Percentiles rank a stretch among this genome's conserved stretches.
Evolutionary conservation across 768 basidiomycete species (phyloP).

Genomic region (Suillus plorans): DNA sequence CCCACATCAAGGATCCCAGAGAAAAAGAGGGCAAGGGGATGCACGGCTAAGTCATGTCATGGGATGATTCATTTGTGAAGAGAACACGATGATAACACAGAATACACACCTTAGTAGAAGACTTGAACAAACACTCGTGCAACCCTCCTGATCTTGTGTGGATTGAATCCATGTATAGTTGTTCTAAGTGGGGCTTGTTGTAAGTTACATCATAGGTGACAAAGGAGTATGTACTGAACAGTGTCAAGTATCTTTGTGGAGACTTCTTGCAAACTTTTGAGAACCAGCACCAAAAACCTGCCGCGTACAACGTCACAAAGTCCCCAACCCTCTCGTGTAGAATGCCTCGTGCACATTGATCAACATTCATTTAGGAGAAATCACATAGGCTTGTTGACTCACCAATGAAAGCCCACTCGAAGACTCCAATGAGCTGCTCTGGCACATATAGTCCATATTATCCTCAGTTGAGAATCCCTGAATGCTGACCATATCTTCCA

Average conservation of each 20-base stretch:
- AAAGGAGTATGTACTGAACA: neutral
- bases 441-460: neutral
- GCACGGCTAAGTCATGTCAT: neutral
- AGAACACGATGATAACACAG: neutral
- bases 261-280: neutral
- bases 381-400: neutral
- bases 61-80: neutral
- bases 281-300: neutral
- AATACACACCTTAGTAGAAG: neutral
- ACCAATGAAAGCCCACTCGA: neutral
- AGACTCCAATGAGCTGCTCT: neutral
- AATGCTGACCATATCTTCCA: neutral
- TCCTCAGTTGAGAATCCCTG: neutral
- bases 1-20: neutral
- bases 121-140: neutral
- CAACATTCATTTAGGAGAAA: neutral
- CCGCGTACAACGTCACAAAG: neutral
- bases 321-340: neutral
- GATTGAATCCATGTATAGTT: neutral
- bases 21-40: neutral
- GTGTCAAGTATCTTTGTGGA: neutral
- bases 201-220: neutral
- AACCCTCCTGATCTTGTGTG: neutral
- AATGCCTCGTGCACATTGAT: neutral
- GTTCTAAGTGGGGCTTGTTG: neutral